Percentiles rank a stretch among this genome's conserved stretches.
phyloP scores from a whole-genome alignment of 257 asterid species.

The Gardenia jasminoides region DNA sequence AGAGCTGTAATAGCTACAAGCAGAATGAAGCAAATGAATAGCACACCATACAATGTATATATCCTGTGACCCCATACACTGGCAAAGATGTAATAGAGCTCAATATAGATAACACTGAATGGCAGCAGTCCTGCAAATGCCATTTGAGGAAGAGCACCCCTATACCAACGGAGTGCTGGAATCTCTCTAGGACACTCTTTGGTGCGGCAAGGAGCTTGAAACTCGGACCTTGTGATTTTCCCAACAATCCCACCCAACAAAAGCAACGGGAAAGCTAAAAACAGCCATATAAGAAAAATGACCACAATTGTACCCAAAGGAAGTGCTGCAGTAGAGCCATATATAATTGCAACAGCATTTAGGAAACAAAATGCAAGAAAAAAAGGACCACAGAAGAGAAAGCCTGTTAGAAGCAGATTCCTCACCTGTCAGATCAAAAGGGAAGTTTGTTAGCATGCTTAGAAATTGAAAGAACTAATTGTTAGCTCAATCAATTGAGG shows the following conservation, averaged over 20 bases:
- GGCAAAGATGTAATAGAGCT: conserved; percentile 22
- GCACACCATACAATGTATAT: conserved; percentile 20
- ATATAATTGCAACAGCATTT: conserved; percentile 16
- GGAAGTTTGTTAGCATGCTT: not conserved
- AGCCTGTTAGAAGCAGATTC: conserved; percentile 18
- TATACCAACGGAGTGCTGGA: conserved; percentile 23
- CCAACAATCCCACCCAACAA: conserved; percentile 19
- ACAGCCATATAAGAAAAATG: conserved; percentile 19
- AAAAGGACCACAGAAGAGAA: conserved; percentile 23
- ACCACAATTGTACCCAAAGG: conserved; percentile 19
- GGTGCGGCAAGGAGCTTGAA: conserved; percentile 27
- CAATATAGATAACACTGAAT: conserved; percentile 16
- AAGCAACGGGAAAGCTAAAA: conserved; percentile 26
- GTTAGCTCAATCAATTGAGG: not conserved
- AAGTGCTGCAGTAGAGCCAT: conserved; percentile 28
- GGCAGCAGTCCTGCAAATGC: conserved; percentile 26
- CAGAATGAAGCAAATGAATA: conserved; percentile 17
- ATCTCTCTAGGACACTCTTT: conserved; percentile 26
- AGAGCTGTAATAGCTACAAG: conserved; percentile 21
- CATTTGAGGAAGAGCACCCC: conserved; percentile 20
- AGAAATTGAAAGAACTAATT: not conserved
- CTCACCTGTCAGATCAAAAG: conserved; percentile 16
- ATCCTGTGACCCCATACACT: conserved; percentile 29
- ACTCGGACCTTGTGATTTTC: conserved; percentile 3
- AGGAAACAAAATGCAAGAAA: conserved; percentile 21